phyloP scores from a whole-genome alignment of 805 yeast genomes.

The Candida wancherniae region DNA sequence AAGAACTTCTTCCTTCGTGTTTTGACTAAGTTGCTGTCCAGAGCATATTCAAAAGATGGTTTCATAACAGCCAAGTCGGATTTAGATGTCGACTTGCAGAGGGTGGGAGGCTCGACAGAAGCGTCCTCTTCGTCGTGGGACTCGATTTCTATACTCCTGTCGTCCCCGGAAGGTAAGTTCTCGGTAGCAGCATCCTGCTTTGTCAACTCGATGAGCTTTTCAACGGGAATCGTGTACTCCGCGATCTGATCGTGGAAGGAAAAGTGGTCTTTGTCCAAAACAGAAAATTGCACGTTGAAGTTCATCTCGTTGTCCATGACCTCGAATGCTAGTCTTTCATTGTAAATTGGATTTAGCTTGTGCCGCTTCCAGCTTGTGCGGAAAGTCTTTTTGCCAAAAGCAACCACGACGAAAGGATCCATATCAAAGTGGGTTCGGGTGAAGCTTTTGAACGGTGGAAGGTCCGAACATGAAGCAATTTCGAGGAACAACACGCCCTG shows the following conservation, averaged over 20 bases:
- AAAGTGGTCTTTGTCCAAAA: constrained; percentile 79
- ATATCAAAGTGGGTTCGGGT: constrained; percentile 80
- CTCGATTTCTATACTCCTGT: neutral
- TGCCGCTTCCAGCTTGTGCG: constrained; percentile 83
- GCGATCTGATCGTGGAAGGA: constrained; percentile 85
- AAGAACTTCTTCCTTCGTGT: constrained; percentile 26
- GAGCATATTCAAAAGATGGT: constrained; percentile 20
- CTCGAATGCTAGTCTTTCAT: constrained; percentile 78
- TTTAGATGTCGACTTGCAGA: constrained; percentile 6
- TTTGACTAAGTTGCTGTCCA: constrained; percentile 29
- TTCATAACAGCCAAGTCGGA: constrained; percentile 11
- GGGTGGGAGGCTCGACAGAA: constrained; percentile 3
- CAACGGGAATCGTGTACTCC: constrained; percentile 50
- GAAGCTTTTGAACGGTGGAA: constrained; percentile 73
- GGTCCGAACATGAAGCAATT: constrained; percentile 62
- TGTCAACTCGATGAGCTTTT: constrained; percentile 40
- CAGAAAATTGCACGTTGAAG: constrained; percentile 63
- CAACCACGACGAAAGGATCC: constrained; percentile 93
- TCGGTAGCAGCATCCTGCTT: constrained; percentile 17
- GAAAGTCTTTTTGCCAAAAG: constrained; percentile 84
- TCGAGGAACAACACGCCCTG: constrained; percentile 76
- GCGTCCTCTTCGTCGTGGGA: constrained; percentile 1
- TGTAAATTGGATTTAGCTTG: constrained; percentile 74
- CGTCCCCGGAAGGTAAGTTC: constrained; percentile 1
- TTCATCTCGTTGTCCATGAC: constrained; percentile 59